phyloP scores from a whole-genome alignment of 192 early-diverging fungal genomes.

The Coemansia sp. region DNA sequence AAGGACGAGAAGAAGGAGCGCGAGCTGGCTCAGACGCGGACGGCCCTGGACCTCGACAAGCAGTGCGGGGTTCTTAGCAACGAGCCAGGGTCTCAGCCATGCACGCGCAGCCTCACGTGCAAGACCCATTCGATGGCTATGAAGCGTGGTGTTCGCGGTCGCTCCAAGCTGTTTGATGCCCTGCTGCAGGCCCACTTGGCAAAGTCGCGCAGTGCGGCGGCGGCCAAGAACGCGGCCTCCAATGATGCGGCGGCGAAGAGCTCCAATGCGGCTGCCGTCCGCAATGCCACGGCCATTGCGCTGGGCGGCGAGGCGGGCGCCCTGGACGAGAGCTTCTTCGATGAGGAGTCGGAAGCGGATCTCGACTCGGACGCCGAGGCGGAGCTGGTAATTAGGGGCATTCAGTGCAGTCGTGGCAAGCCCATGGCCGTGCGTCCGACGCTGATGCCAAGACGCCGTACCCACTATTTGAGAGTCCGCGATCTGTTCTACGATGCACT shows the following conservation, averaged over 20 bases:
- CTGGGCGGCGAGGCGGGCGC: conserved; percentile 61
- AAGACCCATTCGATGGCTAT: conserved; percentile 91
- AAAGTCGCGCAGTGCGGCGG: conserved; percentile 68
- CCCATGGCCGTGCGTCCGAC: conserved; percentile 64
- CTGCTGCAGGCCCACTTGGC: conserved; percentile 76
- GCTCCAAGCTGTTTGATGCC: conserved; percentile 83
- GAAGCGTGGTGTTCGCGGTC: conserved; percentile 82
- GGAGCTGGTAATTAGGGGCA: conserved; percentile 64
- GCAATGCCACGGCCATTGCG: conserved; percentile 53
- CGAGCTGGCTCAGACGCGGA: conserved; percentile 43
- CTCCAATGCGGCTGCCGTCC: conserved; percentile 45
- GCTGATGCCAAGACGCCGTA: conserved; percentile 62
- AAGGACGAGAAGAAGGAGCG: conserved; percentile 62
- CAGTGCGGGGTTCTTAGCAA: conserved; percentile 79
- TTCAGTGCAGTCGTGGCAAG: conserved; percentile 62
- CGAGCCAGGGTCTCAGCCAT: conserved; percentile 62
- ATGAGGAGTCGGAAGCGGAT: conserved; percentile 72
- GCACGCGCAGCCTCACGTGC: conserved; percentile 90
- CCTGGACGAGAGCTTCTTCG: conserved; percentile 48
- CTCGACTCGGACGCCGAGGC: conserved; percentile 59
- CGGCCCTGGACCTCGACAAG: conserved; percentile 85
- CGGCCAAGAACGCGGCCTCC: conserved; percentile 42
- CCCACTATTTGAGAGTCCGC: conserved; percentile 63
- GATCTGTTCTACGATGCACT: conserved; percentile 71
- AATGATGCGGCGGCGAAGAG: conserved; percentile 51